Percentiles rank a stretch among this genome's conserved stretches.
These are phyloP conservation scores for Boletus edulis DNA, from an alignment of 768 basidiomycete genomes.

Conservation along the genomic window DNA sequence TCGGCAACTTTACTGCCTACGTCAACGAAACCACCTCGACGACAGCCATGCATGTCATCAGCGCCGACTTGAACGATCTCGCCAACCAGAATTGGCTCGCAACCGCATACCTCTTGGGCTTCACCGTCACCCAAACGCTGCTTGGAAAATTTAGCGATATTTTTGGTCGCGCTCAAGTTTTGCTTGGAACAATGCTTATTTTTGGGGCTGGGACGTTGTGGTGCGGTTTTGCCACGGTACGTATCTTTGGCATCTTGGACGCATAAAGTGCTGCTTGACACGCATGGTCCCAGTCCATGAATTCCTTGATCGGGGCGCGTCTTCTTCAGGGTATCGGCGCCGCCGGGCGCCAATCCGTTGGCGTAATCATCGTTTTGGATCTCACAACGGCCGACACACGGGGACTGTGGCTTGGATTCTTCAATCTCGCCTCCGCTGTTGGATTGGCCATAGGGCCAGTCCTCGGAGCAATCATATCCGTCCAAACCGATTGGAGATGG, in stretches of 20 bases:
- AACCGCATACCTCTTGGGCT: constrained; percentile 34
- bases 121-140: constrained; percentile 35
- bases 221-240: constrained; percentile 32
- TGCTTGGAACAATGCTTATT: constrained; percentile 36
- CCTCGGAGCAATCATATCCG: constrained; percentile 44
- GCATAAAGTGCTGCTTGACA: constrained; percentile 3
- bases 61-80: constrained; percentile 28
- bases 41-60: constrained; percentile 36
- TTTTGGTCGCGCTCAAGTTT: constrained; percentile 33
- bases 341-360: constrained; percentile 36
- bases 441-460: constrained; percentile 47
- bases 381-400: constrained; percentile 36
- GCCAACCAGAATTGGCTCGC: constrained; percentile 36
- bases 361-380: constrained; percentile 35
- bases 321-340: constrained; percentile 38
- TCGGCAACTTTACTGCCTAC: constrained; percentile 36
- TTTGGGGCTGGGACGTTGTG: constrained; percentile 34
- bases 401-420: constrained; percentile 36
- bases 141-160: constrained; percentile 36
- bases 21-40: constrained; percentile 35
- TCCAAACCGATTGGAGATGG: constrained; percentile 45
- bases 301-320: constrained; percentile 33
- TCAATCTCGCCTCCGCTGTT: constrained; percentile 37
- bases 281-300: constrained; percentile 28
- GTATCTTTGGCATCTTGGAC: not conserved